These are phyloP conservation scores for Cadophora sp. DNA, from an alignment of 2,329 filamentous ascomycete genomes.

Conservation along the genomic window DNA sequence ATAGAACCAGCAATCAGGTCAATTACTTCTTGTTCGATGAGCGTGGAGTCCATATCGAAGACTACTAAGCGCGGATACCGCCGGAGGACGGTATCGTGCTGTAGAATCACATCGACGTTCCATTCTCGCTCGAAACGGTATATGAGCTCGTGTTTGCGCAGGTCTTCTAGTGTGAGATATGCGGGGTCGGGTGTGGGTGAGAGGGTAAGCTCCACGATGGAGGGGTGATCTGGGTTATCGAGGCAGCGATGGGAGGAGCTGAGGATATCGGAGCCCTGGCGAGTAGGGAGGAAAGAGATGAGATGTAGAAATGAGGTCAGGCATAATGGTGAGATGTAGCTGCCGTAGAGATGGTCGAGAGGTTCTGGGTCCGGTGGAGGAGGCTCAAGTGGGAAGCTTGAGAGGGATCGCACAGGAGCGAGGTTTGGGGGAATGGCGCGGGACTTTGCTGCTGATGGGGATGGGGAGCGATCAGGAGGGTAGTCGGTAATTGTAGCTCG, in stretches of 20 bases:
- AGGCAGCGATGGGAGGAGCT: slow-evolving; percentile 70
- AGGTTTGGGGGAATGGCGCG: slow-evolving; percentile 49
- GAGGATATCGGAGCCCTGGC: slow-evolving; percentile 56
- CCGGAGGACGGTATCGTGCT: slow-evolving; percentile 75
- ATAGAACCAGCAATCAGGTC: slow-evolving; percentile 90
- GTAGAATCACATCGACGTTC: slow-evolving; percentile 85
- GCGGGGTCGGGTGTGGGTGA: slow-evolving; percentile 65
- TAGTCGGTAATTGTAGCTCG: slow-evolving; percentile 47
- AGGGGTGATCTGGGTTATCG: slow-evolving; percentile 64
- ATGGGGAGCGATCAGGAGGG: slow-evolving; percentile 47
- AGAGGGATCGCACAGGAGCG: slow-evolving; percentile 63
- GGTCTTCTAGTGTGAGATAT: slow-evolving; percentile 70
- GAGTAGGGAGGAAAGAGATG: slow-evolving; percentile 67
- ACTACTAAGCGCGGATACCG: slow-evolving; percentile 86
- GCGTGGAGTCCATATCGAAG: slow-evolving; percentile 98
- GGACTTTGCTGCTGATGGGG: slow-evolving; percentile 38
- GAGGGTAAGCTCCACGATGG: slow-evolving; percentile 71
- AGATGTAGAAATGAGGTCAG: slow-evolving; percentile 71
- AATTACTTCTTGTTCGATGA: slow-evolving; percentile 97
- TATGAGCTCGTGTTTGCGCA: slow-evolving; percentile 81
- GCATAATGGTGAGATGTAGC: slow-evolving; percentile 69
- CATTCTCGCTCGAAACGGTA: slow-evolving; percentile 87
- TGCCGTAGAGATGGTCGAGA: slow-evolving; percentile 70
- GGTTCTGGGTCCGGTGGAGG: slow-evolving; percentile 60
- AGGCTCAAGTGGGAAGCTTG: slow-evolving; percentile 66